These are phyloP conservation scores for Suaeda aralocaspica DNA, from an alignment of 148 eudicot genomes.

Conservation along the genomic window DNA sequence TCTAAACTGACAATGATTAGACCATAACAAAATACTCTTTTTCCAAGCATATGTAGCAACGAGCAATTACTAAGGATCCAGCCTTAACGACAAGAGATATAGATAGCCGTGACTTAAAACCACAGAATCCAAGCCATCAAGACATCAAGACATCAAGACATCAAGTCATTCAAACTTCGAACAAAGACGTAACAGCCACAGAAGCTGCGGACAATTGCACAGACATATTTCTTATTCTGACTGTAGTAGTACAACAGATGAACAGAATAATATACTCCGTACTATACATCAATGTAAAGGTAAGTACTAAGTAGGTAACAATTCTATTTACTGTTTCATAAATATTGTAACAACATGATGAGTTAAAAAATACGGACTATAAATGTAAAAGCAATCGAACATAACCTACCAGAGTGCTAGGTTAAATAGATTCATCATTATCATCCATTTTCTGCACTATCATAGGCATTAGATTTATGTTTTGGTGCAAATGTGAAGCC, in stretches of 20 bases:
- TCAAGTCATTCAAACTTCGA: background rate
- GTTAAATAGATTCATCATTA: slow-evolving; percentile 24
- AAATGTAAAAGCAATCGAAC: slow-evolving; percentile 29
- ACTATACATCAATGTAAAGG: background rate
- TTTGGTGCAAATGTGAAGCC: slow-evolving; percentile 85
- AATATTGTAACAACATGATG: background rate
- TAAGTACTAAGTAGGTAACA: too few relatives aligned
- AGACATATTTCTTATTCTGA: background rate
- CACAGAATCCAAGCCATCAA: background rate
- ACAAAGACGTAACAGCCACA: background rate
- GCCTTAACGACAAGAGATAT: background rate
- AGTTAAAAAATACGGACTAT: slow-evolving; percentile 15
- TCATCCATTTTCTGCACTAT: slow-evolving; percentile 93
- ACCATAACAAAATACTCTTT: too few relatives aligned
- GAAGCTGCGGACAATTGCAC: background rate
- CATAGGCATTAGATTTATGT: slow-evolving; percentile 94
- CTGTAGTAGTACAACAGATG: background rate
- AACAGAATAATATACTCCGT: background rate
- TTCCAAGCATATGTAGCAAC: too few relatives aligned
- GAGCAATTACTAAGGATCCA: too few relatives aligned
- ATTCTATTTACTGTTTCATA: background rate
- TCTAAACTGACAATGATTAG: too few relatives aligned
- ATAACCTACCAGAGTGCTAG: slow-evolving; percentile 2
- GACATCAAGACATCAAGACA: background rate
- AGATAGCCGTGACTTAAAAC: background rate